Evolutionary conservation across 768 basidiomycete species (phyloP), one percentile per base, ranked within the genome.

Genomic region (Plicaturopsis crispa): DNA sequence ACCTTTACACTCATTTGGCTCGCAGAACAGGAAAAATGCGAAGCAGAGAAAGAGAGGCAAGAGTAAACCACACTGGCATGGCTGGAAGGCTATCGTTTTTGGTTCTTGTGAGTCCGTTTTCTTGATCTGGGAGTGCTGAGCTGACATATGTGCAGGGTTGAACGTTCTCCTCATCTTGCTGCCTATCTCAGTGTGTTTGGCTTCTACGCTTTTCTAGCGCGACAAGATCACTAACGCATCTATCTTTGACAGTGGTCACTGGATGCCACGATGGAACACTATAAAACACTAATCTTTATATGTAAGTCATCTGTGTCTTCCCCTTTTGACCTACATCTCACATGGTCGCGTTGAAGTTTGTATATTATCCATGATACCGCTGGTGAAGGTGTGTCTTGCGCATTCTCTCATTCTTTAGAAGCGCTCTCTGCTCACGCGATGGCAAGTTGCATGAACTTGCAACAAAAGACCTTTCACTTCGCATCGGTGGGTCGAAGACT

Each of bases 401-500:
- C 14, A 8, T 4, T 33, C 23, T 44, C 31, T 18, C 30, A 14
- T 14, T 26, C 16, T 14, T 1, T 14, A 26, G 16, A n/a, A 4
- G 3, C 5, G 8, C 11, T 14, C 6, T 11, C n/a, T 24, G 4
- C 43, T 34, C 40, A 35, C 18, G 24, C 14, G 35, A 5, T 32
- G 17, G 53, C 24, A 44, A 84, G 82, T 63, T 90, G 21, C 83
- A 91, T 45, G 89, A 89, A 44, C 66, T 90, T 31, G 73, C 75
- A 1, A 89, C 84, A 0, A 67, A 71, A 39, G 83, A 90, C 38
- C 61, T 93, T 10, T 74, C 87, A 7, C 58, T 78, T 6, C 73
- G 88, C 31, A 72, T 90, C 18, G 89, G 88, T 3, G 84, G 84
- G 16, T 65, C 81, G 12, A 80, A 75, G 49, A 78, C 86, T 0